phyloP scores from a whole-genome alignment of 139 green algal species.

The Protoeuglena noctilucae region DNA sequence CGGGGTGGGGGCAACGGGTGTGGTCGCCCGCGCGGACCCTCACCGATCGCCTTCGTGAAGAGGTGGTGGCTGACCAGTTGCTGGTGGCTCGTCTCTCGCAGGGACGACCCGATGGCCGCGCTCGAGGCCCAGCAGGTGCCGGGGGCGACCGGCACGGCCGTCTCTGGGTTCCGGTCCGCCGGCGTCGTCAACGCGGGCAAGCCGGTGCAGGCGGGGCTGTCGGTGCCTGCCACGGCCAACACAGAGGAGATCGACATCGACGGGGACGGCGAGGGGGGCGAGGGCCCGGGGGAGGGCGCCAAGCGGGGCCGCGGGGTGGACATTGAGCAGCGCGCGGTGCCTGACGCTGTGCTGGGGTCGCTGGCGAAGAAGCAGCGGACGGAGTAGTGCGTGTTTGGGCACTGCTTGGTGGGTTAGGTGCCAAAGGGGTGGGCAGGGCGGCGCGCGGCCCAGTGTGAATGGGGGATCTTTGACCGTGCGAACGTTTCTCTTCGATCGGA shows the following conservation, averaged over 20 bases:
- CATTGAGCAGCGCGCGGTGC: slow-evolving; percentile 57
- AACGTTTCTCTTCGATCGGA: too few species aligned
- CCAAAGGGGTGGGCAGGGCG: too few species aligned
- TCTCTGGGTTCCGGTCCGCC: slow-evolving; percentile 66
- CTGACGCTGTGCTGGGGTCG: slow-evolving; percentile 57
- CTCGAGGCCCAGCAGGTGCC: slow-evolving; percentile 41
- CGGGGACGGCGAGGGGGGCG: slow-evolving; percentile 34
- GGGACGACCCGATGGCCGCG: slow-evolving; percentile 51
- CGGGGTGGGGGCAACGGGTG: slow-evolving; percentile 13
- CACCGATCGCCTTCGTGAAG: too few species aligned
- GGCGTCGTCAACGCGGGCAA: slow-evolving; percentile 46
- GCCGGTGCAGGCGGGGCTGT: background rate
- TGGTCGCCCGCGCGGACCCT: slow-evolving; percentile 10
- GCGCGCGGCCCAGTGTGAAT: too few species aligned
- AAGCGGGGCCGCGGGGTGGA: slow-evolving; percentile 17
- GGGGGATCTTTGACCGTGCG: too few species aligned
- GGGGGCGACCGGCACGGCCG: slow-evolving; percentile 16
- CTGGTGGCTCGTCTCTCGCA: too few species aligned
- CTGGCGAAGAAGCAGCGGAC: slow-evolving; percentile 5
- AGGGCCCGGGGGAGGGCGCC: slow-evolving; percentile 23
- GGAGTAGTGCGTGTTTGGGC: background rate
- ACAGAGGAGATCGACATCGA: slow-evolving; percentile 85
- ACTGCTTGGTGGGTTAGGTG: too few species aligned
- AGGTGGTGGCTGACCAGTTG: too few species aligned
- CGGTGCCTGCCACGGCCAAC: slow-evolving; percentile 30